Evolutionary conservation across 2,329 filamentous ascomycete genomes (phyloP).

Genomic region (Fusarium sp.): DNA sequence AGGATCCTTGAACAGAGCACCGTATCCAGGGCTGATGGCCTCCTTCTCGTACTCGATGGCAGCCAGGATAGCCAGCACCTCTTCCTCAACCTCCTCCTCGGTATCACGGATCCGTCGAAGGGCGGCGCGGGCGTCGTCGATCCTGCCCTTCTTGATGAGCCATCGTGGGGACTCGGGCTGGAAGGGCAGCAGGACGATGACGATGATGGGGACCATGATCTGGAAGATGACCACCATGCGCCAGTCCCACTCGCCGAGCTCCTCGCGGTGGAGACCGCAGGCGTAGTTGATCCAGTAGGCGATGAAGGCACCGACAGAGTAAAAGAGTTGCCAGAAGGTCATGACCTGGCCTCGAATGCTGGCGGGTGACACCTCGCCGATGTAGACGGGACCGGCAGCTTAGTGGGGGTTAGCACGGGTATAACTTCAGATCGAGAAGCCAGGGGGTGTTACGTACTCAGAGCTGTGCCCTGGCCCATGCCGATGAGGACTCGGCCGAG

Average conservation of each 20-base stretch:
- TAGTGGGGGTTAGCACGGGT: neutral
- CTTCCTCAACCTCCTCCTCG: slow-evolving; percentile 74
- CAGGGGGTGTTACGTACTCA: slow-evolving; percentile 53
- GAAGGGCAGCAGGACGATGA: slow-evolving; percentile 72
- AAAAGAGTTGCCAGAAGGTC: slow-evolving; percentile 76
- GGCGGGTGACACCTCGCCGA: slow-evolving; percentile 74
- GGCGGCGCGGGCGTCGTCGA: slow-evolving; percentile 70
- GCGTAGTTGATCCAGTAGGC: slow-evolving; percentile 70
- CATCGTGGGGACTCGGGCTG: slow-evolving; percentile 77
- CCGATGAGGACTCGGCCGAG: slow-evolving; percentile 77
- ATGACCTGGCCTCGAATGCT: slow-evolving; percentile 75
- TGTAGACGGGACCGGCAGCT: slow-evolving; percentile 78
- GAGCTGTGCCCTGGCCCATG: slow-evolving; percentile 75
- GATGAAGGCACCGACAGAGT: slow-evolving; percentile 70
- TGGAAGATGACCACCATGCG: slow-evolving; percentile 80
- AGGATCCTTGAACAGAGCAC: slow-evolving; percentile 76
- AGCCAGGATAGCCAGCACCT: slow-evolving; percentile 73
- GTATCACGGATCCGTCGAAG: slow-evolving; percentile 72
- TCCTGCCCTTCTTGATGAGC: slow-evolving; percentile 71
- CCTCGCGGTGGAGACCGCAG: slow-evolving; percentile 64
- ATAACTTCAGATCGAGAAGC: neutral
- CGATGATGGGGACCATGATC: slow-evolving; percentile 73
- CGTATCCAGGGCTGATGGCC: slow-evolving; percentile 71
- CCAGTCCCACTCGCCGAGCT: slow-evolving; percentile 79
- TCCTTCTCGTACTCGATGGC: slow-evolving; percentile 80